phyloP scores from a whole-genome alignment of 768 basidiomycete genomes.

The Leccinum olivaceopallidum region DNA sequence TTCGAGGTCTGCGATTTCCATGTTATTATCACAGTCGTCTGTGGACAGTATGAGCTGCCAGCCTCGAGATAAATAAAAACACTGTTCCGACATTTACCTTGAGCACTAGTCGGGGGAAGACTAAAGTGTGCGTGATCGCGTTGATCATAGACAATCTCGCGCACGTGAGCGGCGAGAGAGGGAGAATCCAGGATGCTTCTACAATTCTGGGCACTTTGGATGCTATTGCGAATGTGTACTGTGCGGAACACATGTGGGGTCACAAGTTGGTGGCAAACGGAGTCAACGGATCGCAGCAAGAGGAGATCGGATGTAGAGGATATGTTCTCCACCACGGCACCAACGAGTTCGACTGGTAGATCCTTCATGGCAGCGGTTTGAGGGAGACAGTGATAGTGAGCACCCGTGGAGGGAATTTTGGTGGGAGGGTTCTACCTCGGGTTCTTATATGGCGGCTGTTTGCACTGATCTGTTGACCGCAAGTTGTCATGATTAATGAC shows the following conservation, averaged over 20 bases:
- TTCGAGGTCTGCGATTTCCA: background rate
- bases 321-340: conserved; percentile 25
- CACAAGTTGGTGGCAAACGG: conserved; percentile 24
- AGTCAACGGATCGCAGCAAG: conserved; percentile 21
- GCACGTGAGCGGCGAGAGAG: conserved; percentile 23
- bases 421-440: too few species aligned
- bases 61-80: too few species aligned
- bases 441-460: too few species aligned
- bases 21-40: background rate
- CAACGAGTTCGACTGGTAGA: conserved; percentile 30
- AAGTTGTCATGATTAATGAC: too few species aligned
- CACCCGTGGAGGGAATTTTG: too few species aligned
- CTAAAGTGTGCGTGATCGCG: conserved; percentile 27
- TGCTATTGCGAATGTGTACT: conserved; percentile 26
- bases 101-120: conserved; percentile 17
- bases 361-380: conserved; percentile 19
- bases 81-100: conserved; percentile 8
- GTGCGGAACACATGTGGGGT: conserved; percentile 26
- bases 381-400: background rate
- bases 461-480: too few species aligned
- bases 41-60: background rate
- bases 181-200: conserved; percentile 25
- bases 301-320: conserved; percentile 24
- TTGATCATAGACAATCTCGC: conserved; percentile 31
- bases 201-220: conserved; percentile 27